Evolutionary conservation across 1,284 basidiomycete genomes (phyloP).

Genomic region (Tetrapyrgos nigripes): DNA sequence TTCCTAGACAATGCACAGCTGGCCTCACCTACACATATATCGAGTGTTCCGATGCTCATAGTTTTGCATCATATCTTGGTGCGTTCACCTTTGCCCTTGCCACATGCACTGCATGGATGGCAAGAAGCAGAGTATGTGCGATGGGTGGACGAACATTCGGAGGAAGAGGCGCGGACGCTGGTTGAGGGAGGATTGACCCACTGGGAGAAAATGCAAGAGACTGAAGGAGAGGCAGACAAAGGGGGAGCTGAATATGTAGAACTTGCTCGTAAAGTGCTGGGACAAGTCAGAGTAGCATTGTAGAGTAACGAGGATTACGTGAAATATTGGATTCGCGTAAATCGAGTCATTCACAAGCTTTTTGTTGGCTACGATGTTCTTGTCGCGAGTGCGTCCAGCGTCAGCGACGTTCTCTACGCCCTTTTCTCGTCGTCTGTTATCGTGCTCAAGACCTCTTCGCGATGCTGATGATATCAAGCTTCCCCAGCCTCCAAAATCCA

Average conservation of each 20-base stretch:
- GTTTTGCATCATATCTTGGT: slow-evolving; percentile 92
- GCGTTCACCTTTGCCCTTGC: slow-evolving; percentile 84
- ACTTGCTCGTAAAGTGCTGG: slow-evolving; percentile 67
- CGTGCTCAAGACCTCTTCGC: slow-evolving; percentile 38
- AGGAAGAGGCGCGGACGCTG: slow-evolving; percentile 73
- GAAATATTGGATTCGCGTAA: neutral
- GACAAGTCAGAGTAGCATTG: neutral
- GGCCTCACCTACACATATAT: slow-evolving; percentile 68
- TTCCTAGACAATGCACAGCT: slow-evolving; percentile 84
- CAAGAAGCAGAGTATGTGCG: slow-evolving; percentile 91
- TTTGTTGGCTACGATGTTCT: slow-evolving; percentile 20
- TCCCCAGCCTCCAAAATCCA: slow-evolving; percentile 72
- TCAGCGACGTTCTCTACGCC: neutral
- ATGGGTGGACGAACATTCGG: slow-evolving; percentile 83
- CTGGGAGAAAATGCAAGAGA: slow-evolving; percentile 73
- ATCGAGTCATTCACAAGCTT: slow-evolving; percentile 21
- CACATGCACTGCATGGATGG: slow-evolving; percentile 90
- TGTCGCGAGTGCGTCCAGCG: slow-evolving; percentile 11
- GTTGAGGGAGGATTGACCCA: slow-evolving; percentile 73
- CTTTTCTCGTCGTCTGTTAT: slow-evolving; percentile 41
- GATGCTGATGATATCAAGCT: slow-evolving; percentile 48
- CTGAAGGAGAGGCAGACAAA: slow-evolving; percentile 49
- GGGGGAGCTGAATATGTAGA: slow-evolving; percentile 63
- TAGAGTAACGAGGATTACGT: neutral
- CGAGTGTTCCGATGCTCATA: slow-evolving; percentile 80